phyloP scores from a whole-genome alignment of 768 basidiomycete genomes.

The Pisolithus tinctorius region DNA sequence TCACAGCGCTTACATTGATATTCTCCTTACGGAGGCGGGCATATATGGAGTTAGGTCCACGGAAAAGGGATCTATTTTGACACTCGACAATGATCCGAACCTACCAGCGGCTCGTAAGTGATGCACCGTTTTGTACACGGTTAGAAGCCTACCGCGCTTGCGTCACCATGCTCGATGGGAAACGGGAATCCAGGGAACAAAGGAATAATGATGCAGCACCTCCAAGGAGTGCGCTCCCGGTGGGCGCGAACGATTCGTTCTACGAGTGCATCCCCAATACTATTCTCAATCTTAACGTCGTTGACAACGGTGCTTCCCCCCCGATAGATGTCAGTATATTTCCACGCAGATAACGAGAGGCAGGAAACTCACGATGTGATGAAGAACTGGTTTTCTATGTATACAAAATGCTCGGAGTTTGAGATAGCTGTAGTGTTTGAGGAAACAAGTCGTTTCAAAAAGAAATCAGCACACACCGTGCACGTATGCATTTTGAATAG shows the following conservation, averaged over 20 bases:
- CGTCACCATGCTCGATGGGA: constrained; percentile 89
- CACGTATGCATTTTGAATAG: constrained; percentile 91
- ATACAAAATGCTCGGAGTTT: constrained; percentile 93
- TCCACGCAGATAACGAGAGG: not conserved
- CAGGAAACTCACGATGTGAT: constrained; percentile 64
- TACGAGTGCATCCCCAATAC: constrained; percentile 91
- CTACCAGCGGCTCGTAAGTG: constrained; percentile 30
- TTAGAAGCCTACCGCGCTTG: constrained; percentile 62
- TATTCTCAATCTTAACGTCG: constrained; percentile 87
- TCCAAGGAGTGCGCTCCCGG: constrained; percentile 75
- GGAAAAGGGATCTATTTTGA: constrained; percentile 81
- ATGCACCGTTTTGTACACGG: not conserved
- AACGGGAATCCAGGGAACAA: constrained; percentile 90
- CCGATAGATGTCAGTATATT: constrained; percentile 1
- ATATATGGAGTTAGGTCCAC: constrained; percentile 92
- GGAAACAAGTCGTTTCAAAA: not conserved
- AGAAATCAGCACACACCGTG: constrained; percentile 48
- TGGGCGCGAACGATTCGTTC: constrained; percentile 87
- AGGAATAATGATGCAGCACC: constrained; percentile 88
- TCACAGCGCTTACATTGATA: constrained; percentile 64
- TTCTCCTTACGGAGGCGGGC: constrained; percentile 75
- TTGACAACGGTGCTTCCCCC: constrained; percentile 68
- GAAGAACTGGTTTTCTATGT: constrained; percentile 95
- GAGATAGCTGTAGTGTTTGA: constrained; percentile 61
- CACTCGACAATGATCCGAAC: constrained; percentile 92